Percentiles rank a stretch among this genome's conserved stretches.
These are phyloP conservation scores for Angomonas deanei DNA, from an alignment of 208 protist species.

Conservation along the genomic window DNA sequence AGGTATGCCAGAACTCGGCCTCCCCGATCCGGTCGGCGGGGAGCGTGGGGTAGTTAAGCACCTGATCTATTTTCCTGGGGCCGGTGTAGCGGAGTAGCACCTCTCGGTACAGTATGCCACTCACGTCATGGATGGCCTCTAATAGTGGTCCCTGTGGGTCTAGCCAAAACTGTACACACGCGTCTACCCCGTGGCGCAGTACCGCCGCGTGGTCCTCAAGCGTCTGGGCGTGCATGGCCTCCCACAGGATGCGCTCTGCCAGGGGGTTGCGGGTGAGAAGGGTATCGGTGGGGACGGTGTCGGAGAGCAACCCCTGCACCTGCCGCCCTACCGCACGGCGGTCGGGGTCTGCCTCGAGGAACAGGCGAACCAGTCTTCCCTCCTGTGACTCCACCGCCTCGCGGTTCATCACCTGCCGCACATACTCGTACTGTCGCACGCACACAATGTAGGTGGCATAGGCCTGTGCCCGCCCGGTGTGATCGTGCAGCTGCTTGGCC, in stretches of 20 bases:
- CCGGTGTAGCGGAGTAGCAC: conserved; percentile 21
- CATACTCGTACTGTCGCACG: background rate
- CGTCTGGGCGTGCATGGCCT: conserved; percentile 64
- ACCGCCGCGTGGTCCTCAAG: conserved; percentile 32
- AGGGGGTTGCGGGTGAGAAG: conserved; percentile 59
- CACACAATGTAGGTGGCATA: background rate
- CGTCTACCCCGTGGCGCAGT: conserved; percentile 32
- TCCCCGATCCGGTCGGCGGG: conserved; percentile 34
- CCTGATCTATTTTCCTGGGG: background rate
- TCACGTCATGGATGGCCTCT: conserved; percentile 66
- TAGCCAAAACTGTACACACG: conserved; percentile 57
- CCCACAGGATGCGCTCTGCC: conserved; percentile 72
- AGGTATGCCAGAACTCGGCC: conserved; percentile 54
- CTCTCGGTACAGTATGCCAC: conserved; percentile 43
- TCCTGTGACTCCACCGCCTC: conserved; percentile 60
- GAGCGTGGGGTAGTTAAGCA: conserved; percentile 8
- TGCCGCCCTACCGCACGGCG: conserved; percentile 21
- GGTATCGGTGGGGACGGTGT: conserved; percentile 25
- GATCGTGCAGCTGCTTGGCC: conserved; percentile 39
- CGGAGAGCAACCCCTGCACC: conserved; percentile 57
- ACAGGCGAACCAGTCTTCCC: conserved; percentile 45
- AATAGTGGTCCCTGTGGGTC: conserved; percentile 35
- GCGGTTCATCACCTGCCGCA: conserved; percentile 20
- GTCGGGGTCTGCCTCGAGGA: conserved; percentile 45
- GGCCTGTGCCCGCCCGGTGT: conserved; percentile 12